These are phyloP conservation scores for Yamadazyma ubonensis DNA, from an alignment of 805 yeast species.

Conservation along the genomic window DNA sequence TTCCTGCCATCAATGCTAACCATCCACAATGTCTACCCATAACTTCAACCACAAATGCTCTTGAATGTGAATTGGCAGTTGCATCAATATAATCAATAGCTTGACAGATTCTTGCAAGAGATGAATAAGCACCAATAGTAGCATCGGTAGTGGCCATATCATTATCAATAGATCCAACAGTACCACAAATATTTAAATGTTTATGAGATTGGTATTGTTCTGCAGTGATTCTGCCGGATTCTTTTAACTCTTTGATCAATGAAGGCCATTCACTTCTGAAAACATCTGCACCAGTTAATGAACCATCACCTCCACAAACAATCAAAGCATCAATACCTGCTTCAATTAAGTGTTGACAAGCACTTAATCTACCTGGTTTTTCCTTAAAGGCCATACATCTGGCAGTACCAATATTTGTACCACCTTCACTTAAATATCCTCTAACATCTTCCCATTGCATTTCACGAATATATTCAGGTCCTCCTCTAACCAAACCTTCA, in stretches of 20 bases:
- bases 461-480: conserved; percentile 63
- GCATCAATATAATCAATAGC: conserved; percentile 96
- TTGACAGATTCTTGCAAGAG: conserved; percentile 88
- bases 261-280: conserved; percentile 96
- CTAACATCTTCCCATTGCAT: conserved; percentile 94
- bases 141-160: conserved; percentile 97
- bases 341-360: conserved; percentile 78
- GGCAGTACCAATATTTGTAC: conserved; percentile 96
- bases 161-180: conserved; percentile 96
- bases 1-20: conserved; percentile 97
- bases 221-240: conserved; percentile 52
- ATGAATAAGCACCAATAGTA: conserved; percentile 94
- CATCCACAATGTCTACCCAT: conserved; percentile 99
- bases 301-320: conserved; percentile 99
- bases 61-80: conserved; percentile 93
- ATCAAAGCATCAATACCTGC: conserved; percentile 92
- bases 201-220: conserved; percentile 62
- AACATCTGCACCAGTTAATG: conserved; percentile 94
- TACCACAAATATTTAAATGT: conserved; percentile 83
- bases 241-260: conserved; percentile 68
- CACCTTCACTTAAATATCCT: conserved; percentile 90
- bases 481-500: conserved; percentile 89
- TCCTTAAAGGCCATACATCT: conserved; percentile 84
- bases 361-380: conserved; percentile 77
- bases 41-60: conserved; percentile 97